These are phyloP conservation scores for Lichina pygmaea DNA, from an alignment of 495 filamentous ascomycete species.

Conservation along the genomic window DNA sequence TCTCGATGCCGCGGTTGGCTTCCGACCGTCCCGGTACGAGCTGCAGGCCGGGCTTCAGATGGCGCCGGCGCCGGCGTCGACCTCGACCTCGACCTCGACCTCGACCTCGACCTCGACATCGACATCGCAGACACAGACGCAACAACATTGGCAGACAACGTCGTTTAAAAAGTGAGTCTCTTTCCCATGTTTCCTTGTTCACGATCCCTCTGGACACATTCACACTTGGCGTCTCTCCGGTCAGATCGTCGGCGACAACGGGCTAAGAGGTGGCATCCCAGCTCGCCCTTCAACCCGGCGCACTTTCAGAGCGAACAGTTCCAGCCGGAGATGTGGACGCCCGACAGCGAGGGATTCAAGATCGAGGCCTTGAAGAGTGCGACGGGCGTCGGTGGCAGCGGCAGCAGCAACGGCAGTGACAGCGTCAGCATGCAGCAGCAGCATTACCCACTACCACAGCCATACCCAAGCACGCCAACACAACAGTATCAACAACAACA, in stretches of 20 bases:
- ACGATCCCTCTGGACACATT: slow-evolving; percentile 20
- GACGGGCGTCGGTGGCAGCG: neutral
- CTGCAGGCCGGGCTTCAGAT: slow-evolving; percentile 4
- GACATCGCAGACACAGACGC: no score
- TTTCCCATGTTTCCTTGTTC: neutral
- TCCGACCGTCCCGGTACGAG: slow-evolving; percentile 14
- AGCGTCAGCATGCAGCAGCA: neutral
- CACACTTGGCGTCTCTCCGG: slow-evolving; percentile 1
- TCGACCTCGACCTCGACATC: no score
- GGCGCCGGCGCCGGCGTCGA: slow-evolving; percentile 1
- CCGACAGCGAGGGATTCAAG: slow-evolving; percentile 1
- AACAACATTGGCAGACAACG: slow-evolving; percentile 6
- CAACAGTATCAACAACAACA: neutral
- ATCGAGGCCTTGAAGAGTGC: no score
- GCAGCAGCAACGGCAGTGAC: neutral
- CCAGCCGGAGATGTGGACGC: slow-evolving; percentile 32
- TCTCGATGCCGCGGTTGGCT: neutral
- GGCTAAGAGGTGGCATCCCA: slow-evolving; percentile 14
- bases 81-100: no score
- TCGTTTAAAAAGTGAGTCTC: slow-evolving; percentile 7
- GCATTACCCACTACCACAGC: neutral
- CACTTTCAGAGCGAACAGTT: slow-evolving; percentile 72
- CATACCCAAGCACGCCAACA: no score
- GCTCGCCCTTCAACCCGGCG: slow-evolving; percentile 49
- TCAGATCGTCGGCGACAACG: slow-evolving; percentile 6